Conservation (phyloP, 768 basidiomycete species). For the Mycena floridula region DNA sequence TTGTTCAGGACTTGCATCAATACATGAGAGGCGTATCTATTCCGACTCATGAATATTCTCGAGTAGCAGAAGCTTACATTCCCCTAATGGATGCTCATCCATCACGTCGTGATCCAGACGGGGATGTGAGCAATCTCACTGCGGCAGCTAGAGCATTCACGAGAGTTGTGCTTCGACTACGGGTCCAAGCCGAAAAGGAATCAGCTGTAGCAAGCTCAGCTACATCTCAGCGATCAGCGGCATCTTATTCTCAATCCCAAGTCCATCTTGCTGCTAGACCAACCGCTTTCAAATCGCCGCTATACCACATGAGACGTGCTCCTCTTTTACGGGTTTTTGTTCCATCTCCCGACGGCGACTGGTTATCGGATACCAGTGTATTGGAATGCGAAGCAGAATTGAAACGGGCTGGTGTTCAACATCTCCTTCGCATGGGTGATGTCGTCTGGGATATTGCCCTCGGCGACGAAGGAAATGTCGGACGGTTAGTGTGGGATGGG, state of each 20-base stretch:
- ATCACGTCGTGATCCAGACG: constrained; percentile 32
- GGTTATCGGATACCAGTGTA: constrained; percentile 79
- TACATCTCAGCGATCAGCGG: not conserved
- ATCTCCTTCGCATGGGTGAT: constrained; percentile 67
- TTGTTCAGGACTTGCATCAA: constrained; percentile 65
- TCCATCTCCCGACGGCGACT: constrained; percentile 80
- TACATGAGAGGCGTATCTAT: constrained; percentile 78
- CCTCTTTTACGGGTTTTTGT: constrained; percentile 79
- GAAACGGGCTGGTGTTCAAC: constrained; percentile 57
- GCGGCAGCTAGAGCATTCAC: constrained; percentile 71
- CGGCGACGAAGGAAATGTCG: constrained; percentile 80
- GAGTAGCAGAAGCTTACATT: constrained; percentile 51
- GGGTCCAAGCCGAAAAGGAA: constrained; percentile 72
- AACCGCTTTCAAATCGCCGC: constrained; percentile 56
- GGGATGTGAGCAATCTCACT: constrained; percentile 45
- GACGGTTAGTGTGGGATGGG: constrained; percentile 86
- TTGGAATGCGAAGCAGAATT: constrained; percentile 80
- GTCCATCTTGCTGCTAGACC: not conserved
- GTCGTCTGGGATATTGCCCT: constrained; percentile 86
- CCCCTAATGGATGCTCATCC: constrained; percentile 41
- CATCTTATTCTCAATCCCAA: not conserved
- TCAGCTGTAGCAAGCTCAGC: constrained; percentile 20
- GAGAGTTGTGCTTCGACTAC: constrained; percentile 71
- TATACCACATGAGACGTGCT: constrained; percentile 66
- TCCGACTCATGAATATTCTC: constrained; percentile 67